Evolutionary conservation across 805 yeast genomes (phyloP).

Genomic region (Isabelozyma gotoi): DNA sequence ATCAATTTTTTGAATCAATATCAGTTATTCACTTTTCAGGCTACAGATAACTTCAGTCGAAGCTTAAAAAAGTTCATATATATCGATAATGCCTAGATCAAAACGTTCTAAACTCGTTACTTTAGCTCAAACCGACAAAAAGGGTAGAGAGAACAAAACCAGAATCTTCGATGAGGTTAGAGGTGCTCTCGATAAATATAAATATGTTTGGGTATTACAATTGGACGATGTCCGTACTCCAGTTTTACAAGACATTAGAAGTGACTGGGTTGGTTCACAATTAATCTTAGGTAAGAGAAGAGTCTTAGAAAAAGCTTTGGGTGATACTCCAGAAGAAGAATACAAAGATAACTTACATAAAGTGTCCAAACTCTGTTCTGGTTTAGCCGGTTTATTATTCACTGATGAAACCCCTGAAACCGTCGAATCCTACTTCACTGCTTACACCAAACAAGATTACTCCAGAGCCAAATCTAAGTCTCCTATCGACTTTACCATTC

Average conservation of each 20-base stretch:
- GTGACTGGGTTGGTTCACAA: constrained; percentile 90
- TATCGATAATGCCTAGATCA: constrained; percentile 82
- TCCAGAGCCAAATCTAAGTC: constrained; percentile 86
- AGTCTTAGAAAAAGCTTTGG: constrained; percentile 90
- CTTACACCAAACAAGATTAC: constrained; percentile 77
- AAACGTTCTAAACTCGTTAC: constrained; percentile 95
- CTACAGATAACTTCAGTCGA: not conserved
- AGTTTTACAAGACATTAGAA: constrained; percentile 88
- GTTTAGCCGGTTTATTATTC: constrained; percentile 84
- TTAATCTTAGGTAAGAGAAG: constrained; percentile 88
- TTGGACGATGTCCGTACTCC: constrained; percentile 95
- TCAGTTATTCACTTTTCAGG: not conserved
- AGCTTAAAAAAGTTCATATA: not conserved
- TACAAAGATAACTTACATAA: constrained; percentile 80
- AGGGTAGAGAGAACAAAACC: constrained; percentile 90
- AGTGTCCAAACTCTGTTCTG: constrained; percentile 61
- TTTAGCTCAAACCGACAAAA: constrained; percentile 92
- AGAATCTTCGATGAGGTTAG: constrained; percentile 90
- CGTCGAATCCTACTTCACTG: constrained; percentile 83
- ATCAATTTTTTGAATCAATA: not conserved
- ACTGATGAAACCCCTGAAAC: constrained; percentile 86
- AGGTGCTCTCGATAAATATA: constrained; percentile 71
- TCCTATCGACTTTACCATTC: constrained; percentile 81
- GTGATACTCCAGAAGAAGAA: constrained; percentile 85
- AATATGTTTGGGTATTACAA: constrained; percentile 80